These are phyloP conservation scores for Pythium grandisporangium DNA, from an alignment of 352 stramenopile genomes.

Conservation along the genomic window DNA sequence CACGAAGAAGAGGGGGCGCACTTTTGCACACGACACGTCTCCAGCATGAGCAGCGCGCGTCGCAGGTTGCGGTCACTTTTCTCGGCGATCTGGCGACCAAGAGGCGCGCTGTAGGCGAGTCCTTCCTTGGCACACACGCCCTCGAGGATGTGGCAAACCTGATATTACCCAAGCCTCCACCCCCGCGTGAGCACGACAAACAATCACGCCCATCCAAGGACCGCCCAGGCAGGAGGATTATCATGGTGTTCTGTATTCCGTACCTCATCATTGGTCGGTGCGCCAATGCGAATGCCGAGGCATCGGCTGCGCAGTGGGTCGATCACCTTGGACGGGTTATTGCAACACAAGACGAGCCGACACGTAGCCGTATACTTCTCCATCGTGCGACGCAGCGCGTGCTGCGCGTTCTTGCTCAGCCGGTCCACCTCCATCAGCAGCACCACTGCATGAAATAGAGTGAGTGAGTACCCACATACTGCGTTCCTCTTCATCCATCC, in stretches of 20 bases:
- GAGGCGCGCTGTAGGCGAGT: slow-evolving; percentile 77
- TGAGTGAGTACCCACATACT: background rate
- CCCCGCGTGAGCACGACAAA: too few relatives aligned
- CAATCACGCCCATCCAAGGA: too few relatives aligned
- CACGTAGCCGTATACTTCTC: slow-evolving; percentile 94
- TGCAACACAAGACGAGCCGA: slow-evolving; percentile 96
- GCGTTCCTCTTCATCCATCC: too few relatives aligned
- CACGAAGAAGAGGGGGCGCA: slow-evolving; percentile 13
- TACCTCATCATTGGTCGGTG: slow-evolving; percentile 88
- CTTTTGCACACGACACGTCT: slow-evolving; percentile 87
- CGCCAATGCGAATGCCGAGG: slow-evolving; percentile 90
- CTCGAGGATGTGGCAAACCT: slow-evolving; percentile 89
- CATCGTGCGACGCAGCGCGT: slow-evolving; percentile 96
- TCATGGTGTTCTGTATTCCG: slow-evolving; percentile 1
- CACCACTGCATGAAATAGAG: slow-evolving; percentile 64
- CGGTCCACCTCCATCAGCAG: slow-evolving; percentile 97
- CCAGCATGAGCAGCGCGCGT: slow-evolving; percentile 96
- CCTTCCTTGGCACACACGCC: slow-evolving; percentile 88
- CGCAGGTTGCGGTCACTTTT: slow-evolving; percentile 94
- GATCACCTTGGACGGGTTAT: slow-evolving; percentile 96
- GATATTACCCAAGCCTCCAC: background rate
- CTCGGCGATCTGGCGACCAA: slow-evolving; percentile 89
- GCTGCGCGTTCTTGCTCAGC: slow-evolving; percentile 96
- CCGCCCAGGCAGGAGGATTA: background rate
- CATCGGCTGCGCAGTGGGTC: slow-evolving; percentile 96